A percentile compares a stretch with the other conserved stretches of the same genome.
Conservation (phyloP, 2,329 filamentous ascomycete genomes). For the Tolypocladium guangdongense region DNA sequence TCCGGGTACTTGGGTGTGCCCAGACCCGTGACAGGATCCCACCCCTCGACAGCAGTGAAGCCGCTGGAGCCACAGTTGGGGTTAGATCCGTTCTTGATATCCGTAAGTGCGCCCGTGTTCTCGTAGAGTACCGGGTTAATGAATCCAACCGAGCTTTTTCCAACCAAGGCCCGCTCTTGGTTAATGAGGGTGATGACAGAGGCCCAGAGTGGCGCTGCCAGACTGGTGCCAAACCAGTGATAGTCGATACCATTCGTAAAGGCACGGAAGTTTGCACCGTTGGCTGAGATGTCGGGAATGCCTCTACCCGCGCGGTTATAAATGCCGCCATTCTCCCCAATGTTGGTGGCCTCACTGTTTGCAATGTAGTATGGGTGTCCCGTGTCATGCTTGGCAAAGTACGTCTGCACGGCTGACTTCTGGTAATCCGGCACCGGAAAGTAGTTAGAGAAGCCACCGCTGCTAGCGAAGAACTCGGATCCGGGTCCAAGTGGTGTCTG, state of each 20-base stretch:
- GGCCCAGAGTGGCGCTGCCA: slow-evolving; percentile 10
- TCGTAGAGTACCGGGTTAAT: slow-evolving; percentile 28
- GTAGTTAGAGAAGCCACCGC: slow-evolving; percentile 24
- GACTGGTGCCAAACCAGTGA: slow-evolving; percentile 8
- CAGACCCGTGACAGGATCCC: slow-evolving; percentile 6
- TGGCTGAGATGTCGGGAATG: slow-evolving; percentile 26
- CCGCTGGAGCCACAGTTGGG: slow-evolving; percentile 21
- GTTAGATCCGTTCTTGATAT: slow-evolving; percentile 26
- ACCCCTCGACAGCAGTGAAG: slow-evolving; percentile 5
- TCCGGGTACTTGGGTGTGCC: slow-evolving; percentile 6
- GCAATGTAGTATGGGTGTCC: slow-evolving; percentile 12
- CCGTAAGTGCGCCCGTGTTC: slow-evolving; percentile 22
- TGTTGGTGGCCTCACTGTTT: slow-evolving; percentile 21
- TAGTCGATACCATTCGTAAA: not conserved
- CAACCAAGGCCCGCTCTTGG: slow-evolving; percentile 8
- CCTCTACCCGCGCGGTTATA: slow-evolving; percentile 24
- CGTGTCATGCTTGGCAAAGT: slow-evolving; percentile 12
- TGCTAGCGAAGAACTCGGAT: slow-evolving; percentile 6
- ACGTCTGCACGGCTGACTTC: slow-evolving; percentile 10
- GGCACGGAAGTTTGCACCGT: slow-evolving; percentile 37
- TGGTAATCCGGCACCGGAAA: slow-evolving; percentile 19
- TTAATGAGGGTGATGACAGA: slow-evolving; percentile 12
- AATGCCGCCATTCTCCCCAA: slow-evolving; percentile 18
- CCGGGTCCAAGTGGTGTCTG: slow-evolving; percentile 5
- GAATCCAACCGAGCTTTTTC: slow-evolving; percentile 28